Percentiles rank a stretch among this genome's conserved stretches.
Conservation (phyloP, 441 rosid genomes). For the Populus hybrid region DNA sequence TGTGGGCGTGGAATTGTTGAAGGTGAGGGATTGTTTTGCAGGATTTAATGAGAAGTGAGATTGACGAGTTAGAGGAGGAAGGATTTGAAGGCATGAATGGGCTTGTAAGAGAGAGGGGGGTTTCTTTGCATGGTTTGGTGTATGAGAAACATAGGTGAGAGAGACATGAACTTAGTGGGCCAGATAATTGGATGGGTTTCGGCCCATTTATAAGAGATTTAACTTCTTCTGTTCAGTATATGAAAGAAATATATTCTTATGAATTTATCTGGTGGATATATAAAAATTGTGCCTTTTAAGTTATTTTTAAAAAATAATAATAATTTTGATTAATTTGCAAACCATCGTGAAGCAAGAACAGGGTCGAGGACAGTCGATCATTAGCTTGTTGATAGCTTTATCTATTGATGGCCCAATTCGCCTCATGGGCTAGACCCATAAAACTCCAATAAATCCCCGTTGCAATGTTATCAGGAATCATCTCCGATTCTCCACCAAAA, state of each 20-base stretch:
- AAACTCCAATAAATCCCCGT: not conserved
- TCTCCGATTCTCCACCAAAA: not conserved
- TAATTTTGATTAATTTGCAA: too few species aligned
- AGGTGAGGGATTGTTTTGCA: slow-evolving; percentile 50
- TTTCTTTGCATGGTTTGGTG: slow-evolving; percentile 11
- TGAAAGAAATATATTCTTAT: too few species aligned
- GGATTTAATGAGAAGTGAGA: slow-evolving; percentile 46
- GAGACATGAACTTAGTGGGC: not conserved
- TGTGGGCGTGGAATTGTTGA: slow-evolving; percentile 61
- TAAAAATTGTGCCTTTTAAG: too few species aligned
- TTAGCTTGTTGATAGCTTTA: not conserved
- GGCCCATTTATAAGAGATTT: not conserved
- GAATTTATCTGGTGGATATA: too few species aligned
- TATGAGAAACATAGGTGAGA: not conserved
- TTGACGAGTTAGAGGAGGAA: slow-evolving; percentile 28
- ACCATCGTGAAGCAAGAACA: too few species aligned
- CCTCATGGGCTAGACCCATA: not conserved
- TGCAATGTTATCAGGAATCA: not conserved
- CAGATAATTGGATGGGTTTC: not conserved
- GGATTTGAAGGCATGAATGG: slow-evolving; percentile 35
- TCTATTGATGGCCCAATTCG: not conserved
- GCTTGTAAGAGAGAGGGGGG: not conserved
- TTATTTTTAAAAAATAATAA: too few species aligned
- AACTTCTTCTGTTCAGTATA: too few species aligned
- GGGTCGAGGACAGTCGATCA: too few species aligned